Conservation (phyloP, 2,329 filamentous ascomycete genomes). For the Pestalotiopsis sp. region DNA sequence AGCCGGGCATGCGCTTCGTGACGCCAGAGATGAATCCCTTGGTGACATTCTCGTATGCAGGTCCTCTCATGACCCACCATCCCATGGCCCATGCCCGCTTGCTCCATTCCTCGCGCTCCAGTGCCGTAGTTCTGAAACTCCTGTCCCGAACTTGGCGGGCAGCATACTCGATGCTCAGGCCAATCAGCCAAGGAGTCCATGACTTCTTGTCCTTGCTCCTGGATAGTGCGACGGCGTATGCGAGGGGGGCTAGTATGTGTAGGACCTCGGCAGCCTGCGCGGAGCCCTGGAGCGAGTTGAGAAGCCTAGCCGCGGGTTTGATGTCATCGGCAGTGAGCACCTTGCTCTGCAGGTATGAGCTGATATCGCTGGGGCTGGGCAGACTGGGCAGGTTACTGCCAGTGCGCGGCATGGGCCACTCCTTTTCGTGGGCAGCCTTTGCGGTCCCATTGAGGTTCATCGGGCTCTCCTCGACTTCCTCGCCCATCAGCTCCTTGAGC, state of each 20-base stretch:
- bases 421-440: conserved; percentile 57
- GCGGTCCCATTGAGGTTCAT: conserved; percentile 45
- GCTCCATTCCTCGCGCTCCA: conserved; percentile 88
- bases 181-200: conserved; percentile 92
- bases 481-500: conserved; percentile 34
- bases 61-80: conserved; percentile 97
- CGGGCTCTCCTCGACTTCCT: conserved; percentile 42
- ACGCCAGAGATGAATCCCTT: conserved; percentile 74
- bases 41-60: conserved; percentile 92
- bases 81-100: conserved; percentile 87
- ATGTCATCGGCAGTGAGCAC: conserved; percentile 96
- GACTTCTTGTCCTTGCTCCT: conserved; percentile 72
- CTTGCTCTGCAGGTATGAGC: conserved; percentile 83
- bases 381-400: conserved; percentile 82
- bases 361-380: conserved; percentile 80
- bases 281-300: conserved; percentile 78
- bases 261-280: conserved; percentile 83
- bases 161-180: conserved; percentile 81
- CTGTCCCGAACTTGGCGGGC: conserved; percentile 81
- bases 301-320: conserved; percentile 82
- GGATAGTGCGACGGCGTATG: conserved; percentile 84
- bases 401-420: conserved; percentile 94
- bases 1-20: conserved; percentile 74
- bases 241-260: conserved; percentile 85
- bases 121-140: conserved; percentile 77